Conservation (phyloP, 257 asterid species). For the Sherardia arvensis region DNA sequence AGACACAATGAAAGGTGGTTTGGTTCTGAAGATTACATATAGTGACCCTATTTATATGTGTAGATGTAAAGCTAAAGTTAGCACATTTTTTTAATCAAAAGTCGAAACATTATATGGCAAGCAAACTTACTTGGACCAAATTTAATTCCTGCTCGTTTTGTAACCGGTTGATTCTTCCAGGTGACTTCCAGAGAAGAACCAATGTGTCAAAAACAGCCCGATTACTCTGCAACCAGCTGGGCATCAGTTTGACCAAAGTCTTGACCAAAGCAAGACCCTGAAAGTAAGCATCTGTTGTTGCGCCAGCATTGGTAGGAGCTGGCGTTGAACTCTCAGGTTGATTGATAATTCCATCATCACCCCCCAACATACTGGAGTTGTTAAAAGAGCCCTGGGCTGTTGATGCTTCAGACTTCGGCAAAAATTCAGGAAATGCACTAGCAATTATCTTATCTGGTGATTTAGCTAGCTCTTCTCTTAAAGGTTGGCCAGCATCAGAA, state of each 20-base stretch:
- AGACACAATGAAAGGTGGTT: not conserved
- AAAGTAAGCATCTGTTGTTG: constrained; percentile 79
- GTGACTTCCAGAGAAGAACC: constrained; percentile 90
- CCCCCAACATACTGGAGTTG: constrained; percentile 39
- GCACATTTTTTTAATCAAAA: not conserved
- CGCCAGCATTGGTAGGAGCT: constrained; percentile 33
- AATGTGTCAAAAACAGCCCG: constrained; percentile 71
- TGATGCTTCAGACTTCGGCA: constrained; percentile 44
- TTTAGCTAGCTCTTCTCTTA: constrained; percentile 97
- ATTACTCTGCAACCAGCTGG: constrained; percentile 94
- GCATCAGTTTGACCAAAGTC: constrained; percentile 92
- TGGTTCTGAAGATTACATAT: not conserved
- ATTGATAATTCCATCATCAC: constrained; percentile 46
- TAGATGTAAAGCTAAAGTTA: not conserved
- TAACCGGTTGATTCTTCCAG: constrained; percentile 68
- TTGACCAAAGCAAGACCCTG: constrained; percentile 94
- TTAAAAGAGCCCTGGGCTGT: constrained; percentile 47
- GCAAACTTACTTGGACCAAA: constrained; percentile 77
- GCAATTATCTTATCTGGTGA: constrained; percentile 94
- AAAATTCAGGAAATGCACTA: constrained; percentile 80
- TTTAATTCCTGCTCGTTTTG: constrained; percentile 92
- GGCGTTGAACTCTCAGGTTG: constrained; percentile 64
- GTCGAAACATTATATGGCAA: constrained; percentile 1
- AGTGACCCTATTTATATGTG: not conserved
- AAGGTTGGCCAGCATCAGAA: constrained; percentile 97